Conservation (phyloP, 148 eudicot species). For the Camellia japonica region DNA sequence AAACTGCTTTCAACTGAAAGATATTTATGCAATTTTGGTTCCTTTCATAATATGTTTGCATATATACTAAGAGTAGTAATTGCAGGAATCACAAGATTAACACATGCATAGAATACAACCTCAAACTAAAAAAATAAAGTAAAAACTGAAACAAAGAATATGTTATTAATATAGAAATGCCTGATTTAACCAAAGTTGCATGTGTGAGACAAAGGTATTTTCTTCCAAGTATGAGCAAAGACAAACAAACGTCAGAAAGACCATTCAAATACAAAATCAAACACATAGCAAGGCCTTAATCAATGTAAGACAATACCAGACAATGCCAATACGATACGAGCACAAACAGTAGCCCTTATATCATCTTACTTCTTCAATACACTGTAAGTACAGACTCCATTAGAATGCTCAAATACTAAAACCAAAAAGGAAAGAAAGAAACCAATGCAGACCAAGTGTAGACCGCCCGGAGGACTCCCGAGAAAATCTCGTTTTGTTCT, state of each 20-base stretch:
- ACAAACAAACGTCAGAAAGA: background rate
- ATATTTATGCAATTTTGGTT: background rate
- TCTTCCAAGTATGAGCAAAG: background rate
- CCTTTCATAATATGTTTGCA: background rate
- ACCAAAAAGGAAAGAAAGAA: too few species aligned
- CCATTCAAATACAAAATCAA: background rate
- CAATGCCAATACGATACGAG: background rate
- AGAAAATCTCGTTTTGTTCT: too few species aligned
- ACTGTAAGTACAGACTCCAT: slow-evolving; percentile 34
- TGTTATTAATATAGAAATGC: too few species aligned
- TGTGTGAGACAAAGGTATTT: background rate
- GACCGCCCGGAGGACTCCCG: too few species aligned
- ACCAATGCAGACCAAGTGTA: too few species aligned
- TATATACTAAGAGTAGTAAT: background rate
- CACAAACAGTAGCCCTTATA: background rate
- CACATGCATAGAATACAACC: background rate
- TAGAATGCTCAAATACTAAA: background rate
- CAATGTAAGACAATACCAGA: background rate
- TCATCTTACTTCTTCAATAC: slow-evolving; percentile 46
- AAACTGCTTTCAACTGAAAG: background rate
- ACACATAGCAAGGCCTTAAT: background rate
- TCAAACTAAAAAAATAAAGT: background rate
- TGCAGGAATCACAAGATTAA: background rate
- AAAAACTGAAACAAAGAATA: background rate
- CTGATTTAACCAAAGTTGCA: background rate